Evolutionary conservation across 441 rosid genomes (phyloP).

Genomic region (Breynia disticha): DNA sequence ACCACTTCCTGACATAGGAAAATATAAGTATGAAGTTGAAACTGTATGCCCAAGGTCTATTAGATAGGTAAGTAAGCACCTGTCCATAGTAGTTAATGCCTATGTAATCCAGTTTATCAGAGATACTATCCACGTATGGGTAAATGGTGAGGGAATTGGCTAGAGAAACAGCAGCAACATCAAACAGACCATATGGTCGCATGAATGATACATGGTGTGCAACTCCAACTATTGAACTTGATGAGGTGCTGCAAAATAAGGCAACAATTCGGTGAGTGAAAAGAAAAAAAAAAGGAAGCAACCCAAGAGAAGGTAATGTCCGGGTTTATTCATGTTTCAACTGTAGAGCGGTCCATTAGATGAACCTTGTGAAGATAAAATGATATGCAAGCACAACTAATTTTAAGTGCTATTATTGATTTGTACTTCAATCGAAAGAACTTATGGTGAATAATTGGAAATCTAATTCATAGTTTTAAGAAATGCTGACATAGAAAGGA

Average conservation of each 20-base stretch:
- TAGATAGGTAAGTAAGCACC: slow-evolving; percentile 31
- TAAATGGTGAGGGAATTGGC: slow-evolving; percentile 67
- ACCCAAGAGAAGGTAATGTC: too few species aligned
- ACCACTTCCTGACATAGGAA: slow-evolving; percentile 61
- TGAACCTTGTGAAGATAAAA: too few species aligned
- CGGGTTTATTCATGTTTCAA: too few species aligned
- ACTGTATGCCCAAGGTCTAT: not conserved
- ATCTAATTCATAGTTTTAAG: not conserved
- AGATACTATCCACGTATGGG: slow-evolving; percentile 66
- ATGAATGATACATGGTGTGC: slow-evolving; percentile 90
- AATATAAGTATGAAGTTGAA: slow-evolving; percentile 7
- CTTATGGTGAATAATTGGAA: not conserved
- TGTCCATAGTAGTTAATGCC: slow-evolving; percentile 97
- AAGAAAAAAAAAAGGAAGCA: not conserved
- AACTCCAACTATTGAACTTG: slow-evolving; percentile 59
- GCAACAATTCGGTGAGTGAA: slow-evolving; percentile 1
- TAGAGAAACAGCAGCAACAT: slow-evolving; percentile 67
- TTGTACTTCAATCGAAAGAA: not conserved
- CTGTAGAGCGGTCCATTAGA: too few species aligned
- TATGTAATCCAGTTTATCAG: slow-evolving; percentile 68
- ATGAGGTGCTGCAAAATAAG: slow-evolving; percentile 27
- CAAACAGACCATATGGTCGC: slow-evolving; percentile 91
- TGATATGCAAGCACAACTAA: not conserved
- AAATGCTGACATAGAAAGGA: not conserved
- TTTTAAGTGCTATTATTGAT: not conserved